Base-by-base conservation (phyloP, 495 filamentous ascomycete species). In the Podospora australis region DNA sequence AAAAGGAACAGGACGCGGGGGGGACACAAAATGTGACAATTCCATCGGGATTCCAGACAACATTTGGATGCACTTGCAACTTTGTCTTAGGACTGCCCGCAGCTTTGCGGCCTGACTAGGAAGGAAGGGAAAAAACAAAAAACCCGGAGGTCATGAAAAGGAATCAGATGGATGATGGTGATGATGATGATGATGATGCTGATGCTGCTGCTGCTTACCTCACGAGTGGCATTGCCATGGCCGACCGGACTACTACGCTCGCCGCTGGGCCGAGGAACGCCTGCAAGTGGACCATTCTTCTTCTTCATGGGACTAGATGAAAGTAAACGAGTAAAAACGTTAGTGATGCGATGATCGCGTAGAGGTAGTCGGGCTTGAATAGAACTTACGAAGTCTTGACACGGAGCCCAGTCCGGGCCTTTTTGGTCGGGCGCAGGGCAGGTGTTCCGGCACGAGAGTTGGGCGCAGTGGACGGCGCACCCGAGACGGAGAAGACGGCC, bases 381-480 rank as follows among this genome's bases (percentile, higher is more conserved):
- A 44, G 32, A 6, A 82, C 82, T 79, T 70, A 86, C 82, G 82
- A 86, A 55, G 70, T 80, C 69, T 84, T 86, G 50, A 84, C 75
- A 38, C 80, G 76, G 48, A 81, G 71, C 46, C 78, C 72, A 39
- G 70, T 75, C 54, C 77, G 75, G 14, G 65, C 55, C 54, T 71
- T 79, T 66, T 81, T 81, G 49, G 67, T 61, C 26, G 79, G 70
- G 30, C 75, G 73, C 32, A 69, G 58, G 13, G 64, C 68, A 8
- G 80, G 80, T 13, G 80, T 83, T 22, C 68, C 73, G 9, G 78
- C 78, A 54, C 80, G 72, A 14, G 78, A 80, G 44, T 66, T 68
- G 24, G 68, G 61, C 10, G 65, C 60, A 6, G 72, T 77, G 22
- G 66, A 71, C 17, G 69, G 61, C 22, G 64, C 67, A 19, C 60